Conservation (phyloP, 2,329 filamentous ascomycete species). For the Xylaria sp. region DNA sequence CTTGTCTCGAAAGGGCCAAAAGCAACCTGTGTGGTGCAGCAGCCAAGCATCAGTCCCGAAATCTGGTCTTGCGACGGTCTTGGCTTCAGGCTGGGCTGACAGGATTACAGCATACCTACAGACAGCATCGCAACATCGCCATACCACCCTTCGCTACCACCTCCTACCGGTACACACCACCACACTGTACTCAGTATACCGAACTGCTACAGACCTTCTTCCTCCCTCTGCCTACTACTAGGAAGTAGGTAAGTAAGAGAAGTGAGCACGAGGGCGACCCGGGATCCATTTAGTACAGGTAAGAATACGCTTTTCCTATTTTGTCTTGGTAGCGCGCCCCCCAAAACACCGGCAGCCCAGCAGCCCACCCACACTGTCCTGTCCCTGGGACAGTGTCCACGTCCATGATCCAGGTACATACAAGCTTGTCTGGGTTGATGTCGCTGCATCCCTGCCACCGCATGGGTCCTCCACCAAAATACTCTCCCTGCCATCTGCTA, state of each 20-base stretch:
- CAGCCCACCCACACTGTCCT: constrained; percentile 27
- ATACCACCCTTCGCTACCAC: constrained; percentile 9
- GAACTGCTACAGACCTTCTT: background rate
- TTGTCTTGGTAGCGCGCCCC: constrained; percentile 14
- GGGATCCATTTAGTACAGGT: constrained; percentile 6
- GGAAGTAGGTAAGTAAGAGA: background rate
- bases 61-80: constrained; percentile 30
- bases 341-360: constrained; percentile 19
- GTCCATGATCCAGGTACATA: constrained; percentile 30
- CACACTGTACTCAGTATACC: background rate
- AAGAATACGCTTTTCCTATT: constrained; percentile 15
- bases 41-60: constrained; percentile 34
- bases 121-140: constrained; percentile 6
- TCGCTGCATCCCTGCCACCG: constrained; percentile 28
- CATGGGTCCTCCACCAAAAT: constrained; percentile 32
- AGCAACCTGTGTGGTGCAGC: constrained; percentile 23
- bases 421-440: constrained; percentile 25
- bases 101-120: constrained; percentile 11
- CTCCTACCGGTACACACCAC: background rate
- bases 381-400: constrained; percentile 19
- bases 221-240: background rate
- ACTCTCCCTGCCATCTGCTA: constrained; percentile 23
- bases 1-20: constrained; percentile 24
- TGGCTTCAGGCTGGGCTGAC: constrained; percentile 33
- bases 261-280: constrained; percentile 22